Base-by-base conservation (phyloP, 2,329 filamentous ascomycete species). In the Phialocephala subalpina region DNA sequence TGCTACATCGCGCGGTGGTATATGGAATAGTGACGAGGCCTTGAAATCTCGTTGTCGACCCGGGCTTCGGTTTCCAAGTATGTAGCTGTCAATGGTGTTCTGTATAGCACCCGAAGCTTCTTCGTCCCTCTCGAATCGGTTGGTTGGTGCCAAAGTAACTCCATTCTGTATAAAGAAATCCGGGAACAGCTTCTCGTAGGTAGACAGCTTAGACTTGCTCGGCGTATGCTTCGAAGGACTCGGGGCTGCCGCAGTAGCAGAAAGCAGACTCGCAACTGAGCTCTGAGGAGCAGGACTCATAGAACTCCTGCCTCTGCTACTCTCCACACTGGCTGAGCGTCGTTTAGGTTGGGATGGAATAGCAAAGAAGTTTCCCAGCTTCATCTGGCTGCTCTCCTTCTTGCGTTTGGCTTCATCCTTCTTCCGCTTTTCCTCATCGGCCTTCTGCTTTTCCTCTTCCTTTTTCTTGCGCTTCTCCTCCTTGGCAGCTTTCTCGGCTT, bases 111-210 rank as follows among this genome's bases (percentile, higher is more conserved):
- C 75, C 29, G 82, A 80, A 0, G 86, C 85, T 66, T 87, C 82
- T 1, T 84, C 76, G 69, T 92, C 89, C 76, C 90, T 83, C 45
- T 83, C 77, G 33, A 87, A 87, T 2, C 81, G 82, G 58, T 83
- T 80, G 0, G 72, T 71, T 0, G 84, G 83, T 0, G 94, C 93
- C 61, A 97, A 72, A n/a, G 80, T 86, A 1, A 93, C 91, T 73
- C 93, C 86, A 2, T 89, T 84, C 65, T 93, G 91, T 55, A 96
- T 75, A 68, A 91, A 94, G 77, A 97, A 98, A 0, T 92, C 89
- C 36, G 93, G 86, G 74, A 98, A 98, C 40, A 84, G 82, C 70
- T 87, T 89, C 20, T 91, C 81, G 71, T 93, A 94, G 53, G 86
- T 83, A 27, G 79, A 72, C 3, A 73, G 60, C 6, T 42, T 73